A percentile compares a stretch with the other conserved stretches of the same genome.
phyloP scores from a whole-genome alignment of 1,139 yeast species.

The Yamadazyma diddensiae region DNA sequence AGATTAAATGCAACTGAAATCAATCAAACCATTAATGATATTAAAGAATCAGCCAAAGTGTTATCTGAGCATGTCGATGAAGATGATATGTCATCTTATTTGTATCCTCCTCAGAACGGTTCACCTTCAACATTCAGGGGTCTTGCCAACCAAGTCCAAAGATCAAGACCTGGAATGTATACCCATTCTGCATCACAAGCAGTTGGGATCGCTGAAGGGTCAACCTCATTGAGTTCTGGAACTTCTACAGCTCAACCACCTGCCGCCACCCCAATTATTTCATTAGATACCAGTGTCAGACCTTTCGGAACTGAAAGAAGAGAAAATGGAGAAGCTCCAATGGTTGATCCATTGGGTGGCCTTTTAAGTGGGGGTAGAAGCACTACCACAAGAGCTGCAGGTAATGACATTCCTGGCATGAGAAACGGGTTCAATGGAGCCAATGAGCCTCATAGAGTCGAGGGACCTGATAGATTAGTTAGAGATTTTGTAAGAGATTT shows the following conservation, averaged over 20 bases:
- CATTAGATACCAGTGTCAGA: background rate
- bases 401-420: conserved; percentile 3
- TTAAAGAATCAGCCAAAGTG: conserved; percentile 25
- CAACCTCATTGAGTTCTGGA: conserved; percentile 5
- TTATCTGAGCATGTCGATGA: conserved; percentile 24
- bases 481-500: conserved; percentile 8
- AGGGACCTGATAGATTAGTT: conserved; percentile 4
- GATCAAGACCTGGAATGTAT: conserved; percentile 34
- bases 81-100: conserved; percentile 28
- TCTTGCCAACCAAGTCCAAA: conserved; percentile 32
- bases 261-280: background rate
- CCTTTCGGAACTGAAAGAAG: too few species aligned
- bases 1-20: conserved; percentile 23
- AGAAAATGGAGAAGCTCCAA: background rate
- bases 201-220: conserved; percentile 25
- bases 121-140: conserved; percentile 26
- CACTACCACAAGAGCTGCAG: background rate
- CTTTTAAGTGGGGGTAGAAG: background rate
- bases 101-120: conserved; percentile 25
- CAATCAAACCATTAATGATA: conserved; percentile 22
- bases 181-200: conserved; percentile 41
- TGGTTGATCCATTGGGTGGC: background rate
- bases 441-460: background rate
- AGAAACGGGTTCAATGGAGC: conserved; percentile 2
- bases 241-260: background rate